Base-by-base conservation (phyloP, 1,284 basidiomycete species). In the Polyporus tsugae region DNA sequence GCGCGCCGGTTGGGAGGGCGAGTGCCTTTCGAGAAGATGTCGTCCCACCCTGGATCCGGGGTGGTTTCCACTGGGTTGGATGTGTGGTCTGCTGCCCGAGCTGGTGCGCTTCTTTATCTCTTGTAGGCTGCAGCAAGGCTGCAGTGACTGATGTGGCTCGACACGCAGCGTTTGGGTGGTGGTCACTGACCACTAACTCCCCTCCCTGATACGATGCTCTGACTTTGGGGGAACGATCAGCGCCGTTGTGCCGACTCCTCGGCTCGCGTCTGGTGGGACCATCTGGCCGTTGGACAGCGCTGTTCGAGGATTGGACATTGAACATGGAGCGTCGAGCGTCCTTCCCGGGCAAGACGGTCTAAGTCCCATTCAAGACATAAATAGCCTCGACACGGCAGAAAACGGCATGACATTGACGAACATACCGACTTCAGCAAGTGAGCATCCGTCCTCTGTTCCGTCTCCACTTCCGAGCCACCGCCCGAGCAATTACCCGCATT, bases 221-320 rank as follows among this genome's bases (percentile, higher is more conserved):
- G 55, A 11, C 35, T 58, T 38, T 35, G 55, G 53, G 53, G 53
- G 53, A 35, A 22, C 55, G 35, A 58, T 58, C 55, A 58, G 17
- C 33, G 55, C 55, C 55, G 4, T 58, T 58, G 9, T 15, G 35
- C 55, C 35, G 55, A 36, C 38, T 19, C 5, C 55, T 58, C 55
- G 33, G 25, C 55, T 35, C 55, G 55, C 55, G 17, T 35, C 35
- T 36, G n/a, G 15, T 33, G 10, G 22, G 29, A 53, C 25, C 29
- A 29, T 13, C 17, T 33, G 29, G 17, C 5, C 10, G 25, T 17
- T 33, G 55, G 38, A 19, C 55, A 22, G 13, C 55, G 35, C 15
- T 36, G 35, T 13, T 35, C 35, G 55, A 38, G 33, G 55, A 4
- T 36, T 33, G 17, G 29, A 53, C 25, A 53, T 53, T 11, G 52